phyloP scores from a whole-genome alignment of 176 grass and related monocot genomes.

The Bothriochloa decipiens region DNA sequence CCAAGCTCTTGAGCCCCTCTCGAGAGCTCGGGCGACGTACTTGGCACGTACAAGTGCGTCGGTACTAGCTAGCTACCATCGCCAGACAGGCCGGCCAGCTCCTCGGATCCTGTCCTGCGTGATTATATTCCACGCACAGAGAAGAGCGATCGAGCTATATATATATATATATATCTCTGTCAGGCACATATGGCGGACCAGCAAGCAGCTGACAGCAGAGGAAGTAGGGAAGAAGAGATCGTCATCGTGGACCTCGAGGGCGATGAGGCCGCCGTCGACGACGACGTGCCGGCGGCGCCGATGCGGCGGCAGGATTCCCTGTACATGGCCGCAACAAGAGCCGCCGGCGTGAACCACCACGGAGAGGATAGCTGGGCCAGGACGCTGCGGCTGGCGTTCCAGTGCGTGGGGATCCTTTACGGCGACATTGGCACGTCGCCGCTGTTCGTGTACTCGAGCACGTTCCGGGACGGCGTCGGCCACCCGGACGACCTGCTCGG shows the following conservation, averaged over 20 bases:
- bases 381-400: constrained; percentile 43
- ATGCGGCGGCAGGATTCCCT: constrained; percentile 40
- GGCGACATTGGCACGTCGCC: constrained; percentile 62
- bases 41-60: background rate
- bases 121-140: too few relatives aligned
- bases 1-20: background rate
- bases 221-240: constrained; percentile 24
- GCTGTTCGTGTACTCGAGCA: constrained; percentile 56
- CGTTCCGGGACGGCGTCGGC: constrained; percentile 42
- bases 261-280: background rate
- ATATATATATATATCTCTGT: too few relatives aligned
- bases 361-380: constrained; percentile 39
- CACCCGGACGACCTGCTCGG: constrained; percentile 47
- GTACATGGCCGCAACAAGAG: constrained; percentile 21
- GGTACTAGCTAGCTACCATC: background rate
- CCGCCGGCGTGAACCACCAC: background rate
- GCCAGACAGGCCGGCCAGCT: too few relatives aligned
- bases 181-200: background rate
- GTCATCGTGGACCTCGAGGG: background rate
- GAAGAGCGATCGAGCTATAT: too few relatives aligned
- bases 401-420: constrained; percentile 57
- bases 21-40: background rate
- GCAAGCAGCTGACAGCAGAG: background rate
- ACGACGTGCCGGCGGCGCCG: background rate
- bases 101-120: too few relatives aligned